These are phyloP conservation scores for Phytophthora quininea DNA, from an alignment of 352 stramenopile species.

Conservation along the genomic window DNA sequence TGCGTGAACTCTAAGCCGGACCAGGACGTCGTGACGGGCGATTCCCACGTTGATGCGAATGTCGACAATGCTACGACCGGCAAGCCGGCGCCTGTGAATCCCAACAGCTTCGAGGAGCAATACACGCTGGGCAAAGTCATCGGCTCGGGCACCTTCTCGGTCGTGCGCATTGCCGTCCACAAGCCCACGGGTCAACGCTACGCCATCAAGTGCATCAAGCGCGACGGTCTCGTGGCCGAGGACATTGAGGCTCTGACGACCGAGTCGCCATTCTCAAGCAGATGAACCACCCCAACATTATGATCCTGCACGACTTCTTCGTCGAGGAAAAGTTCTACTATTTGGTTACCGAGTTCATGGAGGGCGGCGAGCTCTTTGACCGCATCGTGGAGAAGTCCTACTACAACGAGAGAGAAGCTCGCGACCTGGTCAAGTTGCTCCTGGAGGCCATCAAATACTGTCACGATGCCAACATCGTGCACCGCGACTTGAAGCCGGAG, in stretches of 20 bases:
- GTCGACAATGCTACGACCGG: conserved; percentile 25
- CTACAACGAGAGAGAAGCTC: conserved; percentile 90
- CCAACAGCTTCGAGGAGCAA: conserved; percentile 84
- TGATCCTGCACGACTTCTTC: conserved; percentile 94
- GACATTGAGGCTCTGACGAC: conserved; percentile 90
- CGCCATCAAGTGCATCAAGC: conserved; percentile 94
- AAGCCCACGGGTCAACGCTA: conserved; percentile 87
- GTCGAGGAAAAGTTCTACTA: conserved; percentile 96
- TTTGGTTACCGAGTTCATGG: conserved; percentile 98
- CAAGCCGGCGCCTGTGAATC: conserved; percentile 42
- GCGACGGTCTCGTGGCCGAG: conserved; percentile 79
- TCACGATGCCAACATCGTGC: conserved; percentile 84
- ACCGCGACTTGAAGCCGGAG: conserved; percentile 87
- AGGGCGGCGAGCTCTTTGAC: conserved; percentile 90
- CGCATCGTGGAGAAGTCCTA: conserved; percentile 91
- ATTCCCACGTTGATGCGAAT: conserved; percentile 39
- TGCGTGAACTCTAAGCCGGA: conserved; percentile 76
- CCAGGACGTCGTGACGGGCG: conserved; percentile 55
- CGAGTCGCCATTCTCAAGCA: conserved; percentile 88
- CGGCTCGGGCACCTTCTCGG: conserved; percentile 90
- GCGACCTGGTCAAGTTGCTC: conserved; percentile 85
- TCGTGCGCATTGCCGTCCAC: conserved; percentile 85
- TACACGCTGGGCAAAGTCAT: conserved; percentile 89
- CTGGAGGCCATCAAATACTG: conserved; percentile 91
- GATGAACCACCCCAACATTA: conserved; percentile 94